Conservation (phyloP, 2,329 filamentous ascomycete genomes). For the Cordyceps javanica region DNA sequence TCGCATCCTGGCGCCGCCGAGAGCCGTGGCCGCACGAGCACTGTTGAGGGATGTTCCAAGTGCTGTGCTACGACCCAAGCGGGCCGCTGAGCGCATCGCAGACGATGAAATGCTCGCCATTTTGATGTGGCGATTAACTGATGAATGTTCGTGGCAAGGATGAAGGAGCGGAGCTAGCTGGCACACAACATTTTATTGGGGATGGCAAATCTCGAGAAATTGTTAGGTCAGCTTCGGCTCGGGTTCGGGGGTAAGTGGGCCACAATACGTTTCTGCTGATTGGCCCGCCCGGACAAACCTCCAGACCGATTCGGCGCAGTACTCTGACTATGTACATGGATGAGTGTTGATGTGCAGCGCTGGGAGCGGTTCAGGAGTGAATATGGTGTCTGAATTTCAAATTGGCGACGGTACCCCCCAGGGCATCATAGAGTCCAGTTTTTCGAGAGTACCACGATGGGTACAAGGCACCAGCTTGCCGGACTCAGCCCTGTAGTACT, state of each 20-base stretch:
- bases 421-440: neutral
- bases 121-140: conserved; percentile 18
- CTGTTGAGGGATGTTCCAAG: conserved; percentile 27
- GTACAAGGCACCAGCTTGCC: neutral
- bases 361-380: neutral
- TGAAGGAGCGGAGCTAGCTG: conserved; percentile 7
- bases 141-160: conserved; percentile 8
- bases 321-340: neutral
- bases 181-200: conserved; percentile 9
- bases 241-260: conserved; percentile 14
- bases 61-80: conserved; percentile 41
- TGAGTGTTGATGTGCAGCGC: neutral
- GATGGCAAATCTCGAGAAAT: conserved; percentile 14
- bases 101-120: conserved; percentile 64
- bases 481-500: neutral
- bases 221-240: conserved; percentile 16
- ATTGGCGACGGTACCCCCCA: neutral
- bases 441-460: neutral
- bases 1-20: conserved; percentile 36
- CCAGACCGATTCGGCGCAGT: neutral
- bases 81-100: conserved; percentile 69
- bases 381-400: neutral
- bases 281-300: neutral
- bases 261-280: neutral
- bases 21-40: conserved; percentile 25